These are phyloP conservation scores for Plasmodium fragile DNA, from an alignment of 169 alveolate genomes.

Conservation along the genomic window DNA sequence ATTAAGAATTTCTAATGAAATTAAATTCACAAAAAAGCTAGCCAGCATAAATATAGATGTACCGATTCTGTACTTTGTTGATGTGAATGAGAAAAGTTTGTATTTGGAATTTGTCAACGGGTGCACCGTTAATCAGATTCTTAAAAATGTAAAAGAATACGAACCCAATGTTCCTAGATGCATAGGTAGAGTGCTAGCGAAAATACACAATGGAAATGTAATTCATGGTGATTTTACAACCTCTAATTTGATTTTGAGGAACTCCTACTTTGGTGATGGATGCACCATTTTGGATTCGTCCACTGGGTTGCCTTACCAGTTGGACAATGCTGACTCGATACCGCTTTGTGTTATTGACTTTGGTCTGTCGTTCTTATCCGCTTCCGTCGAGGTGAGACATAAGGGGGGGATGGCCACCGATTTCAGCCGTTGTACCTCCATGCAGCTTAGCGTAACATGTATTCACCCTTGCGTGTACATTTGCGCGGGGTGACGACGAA, in stretches of 20 bases:
- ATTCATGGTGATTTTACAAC: conserved; percentile 88
- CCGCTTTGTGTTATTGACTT: conserved; percentile 80
- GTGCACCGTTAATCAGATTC: conserved; percentile 66
- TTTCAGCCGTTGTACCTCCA: not conserved
- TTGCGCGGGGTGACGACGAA: not conserved
- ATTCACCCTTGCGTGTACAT: not conserved
- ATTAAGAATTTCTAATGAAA: conserved; percentile 80
- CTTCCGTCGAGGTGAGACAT: conserved; percentile 81
- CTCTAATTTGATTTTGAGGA: conserved; percentile 78
- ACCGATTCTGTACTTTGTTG: conserved; percentile 83
- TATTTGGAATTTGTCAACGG: conserved; percentile 82
- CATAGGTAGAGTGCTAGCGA: conserved; percentile 80
- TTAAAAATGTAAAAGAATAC: conserved; percentile 44
- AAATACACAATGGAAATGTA: conserved; percentile 84
- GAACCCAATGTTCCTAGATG: conserved; percentile 36
- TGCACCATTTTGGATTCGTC: conserved; percentile 15
- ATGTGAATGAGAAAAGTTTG: conserved; percentile 77
- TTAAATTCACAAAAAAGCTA: conserved; percentile 77
- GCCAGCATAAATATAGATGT: conserved; percentile 80
- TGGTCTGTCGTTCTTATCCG: conserved; percentile 82
- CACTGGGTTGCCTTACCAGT: conserved; percentile 7
- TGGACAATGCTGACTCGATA: conserved; percentile 4
- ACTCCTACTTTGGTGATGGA: conserved; percentile 66
- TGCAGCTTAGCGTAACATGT: not conserved
- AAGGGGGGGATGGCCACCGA: no score